These are phyloP conservation scores for Pholiota microspora DNA, from an alignment of 768 basidiomycete species.

Conservation along the genomic window DNA sequence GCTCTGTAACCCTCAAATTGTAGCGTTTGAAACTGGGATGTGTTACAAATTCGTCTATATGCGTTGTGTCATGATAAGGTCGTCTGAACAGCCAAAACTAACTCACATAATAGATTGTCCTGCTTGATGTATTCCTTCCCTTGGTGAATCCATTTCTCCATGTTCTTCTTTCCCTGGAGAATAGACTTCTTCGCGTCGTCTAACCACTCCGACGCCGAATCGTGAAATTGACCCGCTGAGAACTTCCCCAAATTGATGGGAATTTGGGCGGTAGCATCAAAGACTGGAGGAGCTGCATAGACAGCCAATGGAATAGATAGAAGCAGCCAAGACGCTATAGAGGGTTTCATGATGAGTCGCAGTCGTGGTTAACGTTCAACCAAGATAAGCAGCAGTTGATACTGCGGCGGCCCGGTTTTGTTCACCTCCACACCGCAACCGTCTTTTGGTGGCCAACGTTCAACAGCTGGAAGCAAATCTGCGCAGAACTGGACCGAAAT, in stretches of 20 bases:
- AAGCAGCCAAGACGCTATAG: background rate
- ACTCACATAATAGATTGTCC: constrained; percentile 70
- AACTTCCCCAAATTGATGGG: constrained; percentile 28
- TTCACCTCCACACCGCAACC: background rate
- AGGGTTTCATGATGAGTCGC: constrained; percentile 2
- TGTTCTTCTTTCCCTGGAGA: constrained; percentile 41
- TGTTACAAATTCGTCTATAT: constrained; percentile 65
- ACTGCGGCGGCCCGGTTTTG: background rate
- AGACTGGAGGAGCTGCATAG: constrained; percentile 6
- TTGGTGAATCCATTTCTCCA: constrained; percentile 61
- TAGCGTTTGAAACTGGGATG: constrained; percentile 49
- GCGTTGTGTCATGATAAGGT: background rate
- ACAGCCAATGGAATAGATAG: constrained; percentile 2
- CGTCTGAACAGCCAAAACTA: background rate
- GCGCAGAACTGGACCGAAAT: too few relatives aligned
- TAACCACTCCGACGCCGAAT: constrained; percentile 33
- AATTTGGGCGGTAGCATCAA: constrained; percentile 8
- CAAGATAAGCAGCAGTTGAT: background rate
- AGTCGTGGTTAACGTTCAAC: background rate
- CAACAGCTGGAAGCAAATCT: too few relatives aligned
- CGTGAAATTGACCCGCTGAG: constrained; percentile 30
- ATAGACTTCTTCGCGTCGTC: constrained; percentile 42
- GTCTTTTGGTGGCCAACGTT: background rate
- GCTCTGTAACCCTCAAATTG: constrained; percentile 61
- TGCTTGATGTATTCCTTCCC: constrained; percentile 69